phyloP scores from a whole-genome alignment of 176 grass and related monocot genomes.

The Rhynchospora tenuis region DNA sequence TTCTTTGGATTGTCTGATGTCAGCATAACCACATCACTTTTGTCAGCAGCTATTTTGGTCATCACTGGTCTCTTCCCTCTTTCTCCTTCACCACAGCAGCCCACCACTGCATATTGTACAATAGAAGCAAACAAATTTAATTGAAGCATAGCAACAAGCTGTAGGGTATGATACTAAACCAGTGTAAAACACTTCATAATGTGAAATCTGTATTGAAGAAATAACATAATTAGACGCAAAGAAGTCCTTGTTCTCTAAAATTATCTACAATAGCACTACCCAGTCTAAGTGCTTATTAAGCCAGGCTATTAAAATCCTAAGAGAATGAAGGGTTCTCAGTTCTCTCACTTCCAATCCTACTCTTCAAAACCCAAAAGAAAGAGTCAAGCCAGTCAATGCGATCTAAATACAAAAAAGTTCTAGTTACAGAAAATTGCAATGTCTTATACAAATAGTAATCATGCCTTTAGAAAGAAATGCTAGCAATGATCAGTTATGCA shows the following conservation, averaged over 20 bases:
- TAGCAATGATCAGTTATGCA: not conserved
- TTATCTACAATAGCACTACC: not conserved
- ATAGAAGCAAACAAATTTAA: conserved; percentile 15
- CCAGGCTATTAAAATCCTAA: not conserved
- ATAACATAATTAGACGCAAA: not conserved
- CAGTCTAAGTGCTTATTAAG: not conserved
- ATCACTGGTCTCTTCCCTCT: conserved; percentile 90
- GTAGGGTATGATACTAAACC: not conserved
- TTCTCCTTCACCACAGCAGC: conserved; percentile 88
- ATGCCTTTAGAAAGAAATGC: not conserved
- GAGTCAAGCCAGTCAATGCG: not conserved
- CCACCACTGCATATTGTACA: conserved; percentile 67
- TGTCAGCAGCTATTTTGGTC: conserved; percentile 86
- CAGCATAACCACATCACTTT: conserved; percentile 99
- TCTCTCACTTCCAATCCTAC: not conserved
- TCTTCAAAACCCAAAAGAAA: not conserved
- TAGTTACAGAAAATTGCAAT: not conserved
- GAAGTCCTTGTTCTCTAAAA: not conserved
- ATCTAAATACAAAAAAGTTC: not conserved
- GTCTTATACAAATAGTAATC: not conserved
- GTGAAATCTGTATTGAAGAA: not conserved
- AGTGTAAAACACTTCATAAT: not conserved
- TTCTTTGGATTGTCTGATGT: conserved; percentile 91
- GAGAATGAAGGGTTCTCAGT: not conserved
- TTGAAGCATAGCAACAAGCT: not conserved